Evolutionary conservation across 208 protist species (phyloP), one percentile per base, ranked within the genome.

Genomic region (Acanthamoeba triangularis): DNA sequence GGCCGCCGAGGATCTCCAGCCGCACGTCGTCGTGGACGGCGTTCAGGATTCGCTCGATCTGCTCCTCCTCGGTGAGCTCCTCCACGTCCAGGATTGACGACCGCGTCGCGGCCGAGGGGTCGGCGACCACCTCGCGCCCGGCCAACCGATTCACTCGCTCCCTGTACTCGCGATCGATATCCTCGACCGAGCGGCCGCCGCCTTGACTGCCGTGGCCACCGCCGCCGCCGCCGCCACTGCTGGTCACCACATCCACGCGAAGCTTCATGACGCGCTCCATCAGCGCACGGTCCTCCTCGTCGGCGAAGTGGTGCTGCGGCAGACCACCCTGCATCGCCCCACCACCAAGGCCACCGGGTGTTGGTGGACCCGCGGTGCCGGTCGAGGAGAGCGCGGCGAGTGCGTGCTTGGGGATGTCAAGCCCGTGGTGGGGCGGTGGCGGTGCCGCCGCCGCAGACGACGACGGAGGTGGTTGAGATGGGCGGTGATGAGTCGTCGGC

Each of bases 1-100:
- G 72, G 4, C 80, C 80, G 28, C 47, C 49, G 0, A 88, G 49
- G 23, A 63, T 28, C 14, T 88, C 80, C 49, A 88, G 35, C 23
- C 49, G 44, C 49, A 88, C 20, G 14, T 88, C 80, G 35, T 88
- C 80, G 20, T 88, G 80, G 25, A 63, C 80, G 41, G 80, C 80
- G 47, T 63, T 88, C 47, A 88, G 25, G 80, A 88, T 88, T 8
- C 80, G 80, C 52, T 88, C 80, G 10, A 88, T 88, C 80, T 88
- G 33, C 80, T 88, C 80, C 47, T 88, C 80, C 47, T 88, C 80
- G 11, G 80, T 88, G 47, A 88, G 80, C 52, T 88, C 80, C 49
- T 88, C 80, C 4, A 37, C 41, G 30, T 88, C 80, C 14, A 85
- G 18, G 2, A 85, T 20, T 2, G 44, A 33, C 47, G 76, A 14